Evolutionary conservation across 768 basidiomycete species (phyloP), one percentile per base, ranked within the genome.

Genomic region (Artomyces pyxidatus): DNA sequence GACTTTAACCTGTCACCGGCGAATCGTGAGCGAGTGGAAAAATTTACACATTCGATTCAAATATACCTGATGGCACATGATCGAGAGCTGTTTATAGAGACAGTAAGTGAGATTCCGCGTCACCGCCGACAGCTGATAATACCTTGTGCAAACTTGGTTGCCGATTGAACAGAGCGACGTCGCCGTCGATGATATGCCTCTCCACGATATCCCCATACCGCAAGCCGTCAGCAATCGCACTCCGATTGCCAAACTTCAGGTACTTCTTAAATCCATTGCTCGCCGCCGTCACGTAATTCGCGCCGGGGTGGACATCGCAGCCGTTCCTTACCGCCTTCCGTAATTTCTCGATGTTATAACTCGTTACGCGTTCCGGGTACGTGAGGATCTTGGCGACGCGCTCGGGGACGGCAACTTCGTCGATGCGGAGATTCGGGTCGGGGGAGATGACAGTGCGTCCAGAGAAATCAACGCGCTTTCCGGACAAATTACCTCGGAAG

Each of bases 401-500:
- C 64, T 95, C 88, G 0, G 96, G 96, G 0, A 99, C 88, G 16
- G 96, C 96, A 9, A 99, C 93, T 70, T 99, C 95, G 64, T 99
- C 96, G 61, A 99, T 96, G 44, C 91, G 84, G 55, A 99, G 70
- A 62, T 98, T 99, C n/a, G 96, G 96, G 66, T 99, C 96, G 1
- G 96, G 96, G 1, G 93, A 95, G 61, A 99, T 99, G 65, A 99
- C 96, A 6, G 96, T 99, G 58, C 96, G 87, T 5, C 83, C 95
- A 0, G 94, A 97, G 63, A 98, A 98, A 64, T 99, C 96, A 55
- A 99, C 96, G 65, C 96, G 92, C 67, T 99, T 99, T 54, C 96
- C 96, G 0, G 94, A 97, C 7, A 99, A 75, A 63, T 99, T 99
- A 19, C 96, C 96, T 63, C 96, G 79, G 69, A 99, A 98, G 41